phyloP scores from a whole-genome alignment of 192 early-diverging fungal species.

The Diversispora epigaea region DNA sequence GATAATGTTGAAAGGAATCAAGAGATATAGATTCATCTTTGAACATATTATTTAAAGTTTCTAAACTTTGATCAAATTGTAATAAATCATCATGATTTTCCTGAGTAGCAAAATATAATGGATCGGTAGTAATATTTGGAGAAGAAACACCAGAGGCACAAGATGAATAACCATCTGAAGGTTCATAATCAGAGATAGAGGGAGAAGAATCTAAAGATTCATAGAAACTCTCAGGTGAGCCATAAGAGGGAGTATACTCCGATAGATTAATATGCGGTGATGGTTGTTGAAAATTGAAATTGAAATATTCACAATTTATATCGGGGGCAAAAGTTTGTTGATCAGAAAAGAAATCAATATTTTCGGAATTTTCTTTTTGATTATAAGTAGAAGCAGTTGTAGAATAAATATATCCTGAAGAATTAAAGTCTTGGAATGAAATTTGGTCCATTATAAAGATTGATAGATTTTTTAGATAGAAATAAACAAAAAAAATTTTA shows the following conservation, averaged over 20 bases:
- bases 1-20: neutral
- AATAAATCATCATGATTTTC: neutral
- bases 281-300: too few relatives aligned
- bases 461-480: too few relatives aligned
- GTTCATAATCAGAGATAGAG: slow-evolving; percentile 15
- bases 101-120: neutral
- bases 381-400: too few relatives aligned
- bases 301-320: too few relatives aligned
- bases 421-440: too few relatives aligned
- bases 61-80: neutral
- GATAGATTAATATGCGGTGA: too few relatives aligned
- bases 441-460: too few relatives aligned
- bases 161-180: slow-evolving; percentile 6
- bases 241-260: slow-evolving; percentile 12
- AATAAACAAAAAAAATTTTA: too few relatives aligned
- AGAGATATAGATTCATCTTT: neutral
- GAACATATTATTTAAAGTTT: neutral
- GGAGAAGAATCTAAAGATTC: slow-evolving; percentile 8
- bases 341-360: too few relatives aligned
- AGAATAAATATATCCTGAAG: too few relatives aligned
- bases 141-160: slow-evolving; percentile 8
- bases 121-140: slow-evolving; percentile 2
- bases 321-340: too few relatives aligned
- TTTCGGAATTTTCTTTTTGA: too few relatives aligned
- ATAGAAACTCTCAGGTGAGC: slow-evolving; percentile 3